Base-by-base conservation (phyloP, 75 land plant genomes). In the Picea sitchensis region DNA sequence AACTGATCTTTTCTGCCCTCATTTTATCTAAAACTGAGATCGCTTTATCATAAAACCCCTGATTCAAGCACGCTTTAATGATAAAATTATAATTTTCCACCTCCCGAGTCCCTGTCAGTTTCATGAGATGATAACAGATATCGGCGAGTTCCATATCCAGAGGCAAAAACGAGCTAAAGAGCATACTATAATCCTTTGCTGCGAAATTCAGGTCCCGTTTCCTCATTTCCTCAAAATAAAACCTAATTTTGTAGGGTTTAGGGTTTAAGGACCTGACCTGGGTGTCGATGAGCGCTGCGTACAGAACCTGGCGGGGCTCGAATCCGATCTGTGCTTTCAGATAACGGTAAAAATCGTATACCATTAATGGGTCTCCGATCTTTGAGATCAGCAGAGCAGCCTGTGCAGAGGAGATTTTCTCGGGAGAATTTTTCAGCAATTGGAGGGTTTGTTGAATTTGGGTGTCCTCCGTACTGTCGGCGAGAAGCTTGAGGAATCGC, bases 221-320 rank as follows among this genome's bases (percentile, higher is more conserved):
- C 44, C 54, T 38, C 73, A 71, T 71, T 44, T 71, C 73, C 5
- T 71, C 73, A 15, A 71, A 71, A 20, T 44, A 71, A 71, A 71
- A 71, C 73, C 26, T 71, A 44, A 71, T 71, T 71, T 41, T 71
- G 11, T 71, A 71, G 23, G 73, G 13, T 71, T 71, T 71, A 71
- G 73, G 73, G 54, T 71, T 71, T 71, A 18, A 38, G 51, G 73
- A 71, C 54, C n/a, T 71, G 41, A 71, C 73, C 73, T 71, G 51
- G 51, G 51, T 71, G 18, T 38, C 54, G n/a, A 71, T 41, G n/a
- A 71, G 73, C 0, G 73, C 73, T 71, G 20, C 73, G n/a, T 71
- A 41, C 54, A 71, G 73, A 71, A 44, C 51, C 51, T 44, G 23
- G 0, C 3, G 54, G 6, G 73, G 73, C 13, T 38, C 73, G 51